These are phyloP conservation scores for Trichoderma arundinaceum DNA, from an alignment of 2,329 filamentous ascomycete genomes.

Conservation along the genomic window DNA sequence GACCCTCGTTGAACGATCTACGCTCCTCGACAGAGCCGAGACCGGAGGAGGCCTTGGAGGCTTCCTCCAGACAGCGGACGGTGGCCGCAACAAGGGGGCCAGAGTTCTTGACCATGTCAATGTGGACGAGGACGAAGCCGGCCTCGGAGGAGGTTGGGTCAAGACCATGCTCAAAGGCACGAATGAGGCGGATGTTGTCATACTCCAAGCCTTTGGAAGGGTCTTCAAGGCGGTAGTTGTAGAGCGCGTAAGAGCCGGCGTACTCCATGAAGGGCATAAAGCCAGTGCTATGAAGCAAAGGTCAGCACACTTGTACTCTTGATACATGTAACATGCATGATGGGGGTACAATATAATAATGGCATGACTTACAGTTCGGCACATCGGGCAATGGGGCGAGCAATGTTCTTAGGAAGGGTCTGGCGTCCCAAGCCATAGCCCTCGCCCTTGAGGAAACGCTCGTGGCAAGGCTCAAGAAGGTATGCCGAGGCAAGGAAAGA, in stretches of 20 bases:
- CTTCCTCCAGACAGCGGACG: slow-evolving; percentile 68
- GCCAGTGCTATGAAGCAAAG: slow-evolving; percentile 54
- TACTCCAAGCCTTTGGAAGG: slow-evolving; percentile 63
- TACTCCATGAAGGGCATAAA: slow-evolving; percentile 95
- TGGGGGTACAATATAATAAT: neutral
- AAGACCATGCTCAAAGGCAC: slow-evolving; percentile 88
- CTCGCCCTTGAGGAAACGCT: slow-evolving; percentile 71
- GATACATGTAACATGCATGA: neutral
- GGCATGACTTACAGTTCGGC: slow-evolving; percentile 76
- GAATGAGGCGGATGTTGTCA: slow-evolving; percentile 78
- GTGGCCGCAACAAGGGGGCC: slow-evolving; percentile 76
- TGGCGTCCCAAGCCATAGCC: slow-evolving; percentile 80
- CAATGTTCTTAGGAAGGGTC: slow-evolving; percentile 73
- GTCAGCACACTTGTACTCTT: slow-evolving; percentile 4
- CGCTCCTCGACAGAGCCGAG: slow-evolving; percentile 49
- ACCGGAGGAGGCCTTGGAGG: slow-evolving; percentile 40
- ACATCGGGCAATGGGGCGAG: slow-evolving; percentile 81
- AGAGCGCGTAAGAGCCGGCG: slow-evolving; percentile 70
- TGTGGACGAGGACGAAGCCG: slow-evolving; percentile 93
- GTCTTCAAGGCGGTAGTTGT: slow-evolving; percentile 68
- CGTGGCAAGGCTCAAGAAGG: slow-evolving; percentile 88
- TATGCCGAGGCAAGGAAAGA: slow-evolving; percentile 89
- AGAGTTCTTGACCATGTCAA: slow-evolving; percentile 93
- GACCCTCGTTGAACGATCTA: slow-evolving; percentile 66
- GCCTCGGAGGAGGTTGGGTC: slow-evolving; percentile 88